Evolutionary conservation across 805 yeast species (phyloP).

Genomic region (Clavispora santaluciae): DNA sequence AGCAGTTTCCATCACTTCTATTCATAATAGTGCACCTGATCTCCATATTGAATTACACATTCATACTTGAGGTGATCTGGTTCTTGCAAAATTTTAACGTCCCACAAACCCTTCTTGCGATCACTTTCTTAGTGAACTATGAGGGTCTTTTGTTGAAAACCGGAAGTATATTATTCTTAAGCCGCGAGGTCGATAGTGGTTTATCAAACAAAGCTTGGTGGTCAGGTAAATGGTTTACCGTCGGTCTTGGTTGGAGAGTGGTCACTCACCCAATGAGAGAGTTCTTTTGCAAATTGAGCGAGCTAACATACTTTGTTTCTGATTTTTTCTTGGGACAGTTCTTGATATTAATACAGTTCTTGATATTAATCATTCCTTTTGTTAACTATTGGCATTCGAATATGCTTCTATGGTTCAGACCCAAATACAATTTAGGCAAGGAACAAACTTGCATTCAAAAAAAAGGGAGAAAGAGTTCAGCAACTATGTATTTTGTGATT

Average conservation of each 20-base stretch:
- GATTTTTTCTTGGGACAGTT: conserved; percentile 60
- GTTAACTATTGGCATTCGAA: conserved; percentile 64
- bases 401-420: conserved; percentile 64
- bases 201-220: conserved; percentile 54
- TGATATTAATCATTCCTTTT: conserved; percentile 58
- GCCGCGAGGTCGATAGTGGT: conserved; percentile 60
- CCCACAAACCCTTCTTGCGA: conserved; percentile 54
- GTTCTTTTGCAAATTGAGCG: conserved; percentile 56
- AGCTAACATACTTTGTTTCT: conserved; percentile 62
- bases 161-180: conserved; percentile 45
- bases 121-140: conserved; percentile 49
- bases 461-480: conserved; percentile 32
- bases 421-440: conserved; percentile 47
- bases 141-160: conserved; percentile 56
- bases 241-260: conserved; percentile 58
- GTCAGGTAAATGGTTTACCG: conserved; percentile 68
- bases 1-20: conserved; percentile 27
- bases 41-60: conserved; percentile 48
- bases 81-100: conserved; percentile 64
- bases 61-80: conserved; percentile 61
- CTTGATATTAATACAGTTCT: conserved; percentile 54
- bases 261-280: conserved; percentile 64
- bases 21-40: conserved; percentile 43
- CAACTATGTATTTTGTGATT: conserved; percentile 28
- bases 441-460: conserved; percentile 36